Evolutionary conservation across 768 basidiomycete genomes (phyloP), one percentile per base, ranked within the genome.

Genomic region (Hygrophorus russula): DNA sequence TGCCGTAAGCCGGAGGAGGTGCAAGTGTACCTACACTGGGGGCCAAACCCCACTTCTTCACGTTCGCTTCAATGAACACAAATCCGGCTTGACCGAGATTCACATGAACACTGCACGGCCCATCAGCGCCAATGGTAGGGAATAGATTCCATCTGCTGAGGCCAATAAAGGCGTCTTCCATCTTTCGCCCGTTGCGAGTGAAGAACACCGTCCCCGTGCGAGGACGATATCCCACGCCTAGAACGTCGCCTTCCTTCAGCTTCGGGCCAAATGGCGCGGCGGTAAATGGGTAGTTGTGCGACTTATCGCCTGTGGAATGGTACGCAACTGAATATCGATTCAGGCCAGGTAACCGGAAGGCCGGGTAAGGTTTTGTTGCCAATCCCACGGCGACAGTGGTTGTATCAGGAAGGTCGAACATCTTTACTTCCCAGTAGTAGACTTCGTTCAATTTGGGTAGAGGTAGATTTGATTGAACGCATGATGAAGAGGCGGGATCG

Each of bases 351-450:
- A 99, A 69, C 36, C 93, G 78, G 71, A 98, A 98, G 8, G 82
- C 76, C 7, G 96, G 96, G 57, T 90, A 98, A 7, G 96, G 96
- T 61, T 96, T 98, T 2, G 96, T 99, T 13, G 94, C 92, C 30
- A 99, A 61, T 29, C 96, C 96, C 39, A 98, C 78, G 28, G 90
- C 80, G n/a, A 96, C 83, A 36, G 73, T 86, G 7, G 93, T 98
- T 2, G 75, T 68, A 48, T 76, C 69, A 10, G 93, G 91, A 43
- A 96, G 82, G 64, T 99, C 96, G 58, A 92, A 98, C 86, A 98
- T 88, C 67, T 99, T 99, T 49, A 91, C 86, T 59, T 99, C 96
- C 88, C 89, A 99, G 59, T 99, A 99, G 59, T 99, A 99, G 10
- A 97, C 92, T 60, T 98, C 96, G 64, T 99, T 99, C 39, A 98